phyloP scores from a whole-genome alignment of 345 rosid species.

The Heritiera fomes region DNA sequence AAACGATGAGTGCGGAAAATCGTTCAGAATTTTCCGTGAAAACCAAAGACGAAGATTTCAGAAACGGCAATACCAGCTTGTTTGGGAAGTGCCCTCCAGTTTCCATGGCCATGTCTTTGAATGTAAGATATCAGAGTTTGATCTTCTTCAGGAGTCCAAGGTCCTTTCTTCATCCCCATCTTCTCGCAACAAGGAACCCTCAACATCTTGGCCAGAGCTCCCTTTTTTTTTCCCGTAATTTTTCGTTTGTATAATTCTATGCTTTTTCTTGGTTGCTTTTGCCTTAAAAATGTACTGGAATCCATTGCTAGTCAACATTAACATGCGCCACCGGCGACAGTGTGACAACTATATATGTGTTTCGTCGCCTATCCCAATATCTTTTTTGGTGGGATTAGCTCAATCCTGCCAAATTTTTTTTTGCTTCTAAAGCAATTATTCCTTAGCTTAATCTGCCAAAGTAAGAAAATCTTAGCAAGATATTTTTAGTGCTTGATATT shows the following conservation, averaged over 20 bases:
- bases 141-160: constrained; percentile 65
- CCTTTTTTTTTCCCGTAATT: neutral
- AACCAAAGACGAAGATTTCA: neutral
- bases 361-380: neutral
- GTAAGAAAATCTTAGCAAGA: no score
- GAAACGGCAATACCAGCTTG: constrained; percentile 43
- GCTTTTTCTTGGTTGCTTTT: neutral
- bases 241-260: neutral
- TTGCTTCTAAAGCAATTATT: neutral
- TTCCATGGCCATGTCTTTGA: constrained; percentile 53
- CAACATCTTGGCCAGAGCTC: constrained; percentile 21
- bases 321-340: neutral
- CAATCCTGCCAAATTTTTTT: neutral
- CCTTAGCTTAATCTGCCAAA: neutral
- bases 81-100: constrained; percentile 61
- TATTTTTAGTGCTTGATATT: no score
- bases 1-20: no score
- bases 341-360: neutral
- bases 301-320: neutral
- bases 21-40: neutral
- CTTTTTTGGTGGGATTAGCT: neutral
- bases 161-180: constrained; percentile 59
- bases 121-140: constrained; percentile 46
- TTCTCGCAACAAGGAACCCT: constrained; percentile 61
- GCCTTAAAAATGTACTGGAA: neutral